Conservation (phyloP, 371 early-diverging fungal species). For the Mucor circinelloides region DNA sequence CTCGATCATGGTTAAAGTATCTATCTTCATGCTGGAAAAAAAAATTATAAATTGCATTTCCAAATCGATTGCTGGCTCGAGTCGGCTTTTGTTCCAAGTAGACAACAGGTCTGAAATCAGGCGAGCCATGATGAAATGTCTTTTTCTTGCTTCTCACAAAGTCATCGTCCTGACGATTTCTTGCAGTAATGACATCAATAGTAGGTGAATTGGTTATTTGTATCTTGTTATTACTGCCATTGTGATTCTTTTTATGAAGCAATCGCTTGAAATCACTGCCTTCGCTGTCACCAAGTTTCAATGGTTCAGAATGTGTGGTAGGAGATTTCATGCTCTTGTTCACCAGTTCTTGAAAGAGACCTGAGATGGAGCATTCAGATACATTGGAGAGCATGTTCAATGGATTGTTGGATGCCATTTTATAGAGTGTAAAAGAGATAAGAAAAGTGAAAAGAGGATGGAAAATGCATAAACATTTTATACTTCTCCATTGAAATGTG, state of each 20-base stretch:
- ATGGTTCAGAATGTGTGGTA: not conserved
- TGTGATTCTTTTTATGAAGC: constrained; percentile 26
- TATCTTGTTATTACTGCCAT: not conserved
- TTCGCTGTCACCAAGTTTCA: constrained; percentile 19
- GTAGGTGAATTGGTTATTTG: constrained; percentile 4
- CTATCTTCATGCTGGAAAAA: constrained; percentile 36
- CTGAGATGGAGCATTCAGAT: constrained; percentile 12
- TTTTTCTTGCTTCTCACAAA: not conserved
- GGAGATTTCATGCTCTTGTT: constrained; percentile 5
- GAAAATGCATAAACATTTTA: not conserved
- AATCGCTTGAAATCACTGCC: constrained; percentile 37
- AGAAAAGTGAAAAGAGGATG: not conserved
- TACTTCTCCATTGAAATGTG: not conserved
- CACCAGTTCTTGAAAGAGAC: constrained; percentile 16
- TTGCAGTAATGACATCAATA: not conserved
- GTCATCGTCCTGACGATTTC: not conserved
- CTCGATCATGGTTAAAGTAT: constrained; percentile 42
- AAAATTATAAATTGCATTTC: constrained; percentile 24
- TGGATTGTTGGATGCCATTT: constrained; percentile 9
- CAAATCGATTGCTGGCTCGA: constrained; percentile 9
- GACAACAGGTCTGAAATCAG: constrained; percentile 22
- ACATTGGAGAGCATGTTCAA: not conserved
- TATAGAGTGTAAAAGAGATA: not conserved
- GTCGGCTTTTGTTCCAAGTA: constrained; percentile 7
- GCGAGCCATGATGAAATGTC: constrained; percentile 16